These are phyloP conservation scores for Macaranga tanarius DNA, from an alignment of 441 rosid genomes.

Conservation along the genomic window DNA sequence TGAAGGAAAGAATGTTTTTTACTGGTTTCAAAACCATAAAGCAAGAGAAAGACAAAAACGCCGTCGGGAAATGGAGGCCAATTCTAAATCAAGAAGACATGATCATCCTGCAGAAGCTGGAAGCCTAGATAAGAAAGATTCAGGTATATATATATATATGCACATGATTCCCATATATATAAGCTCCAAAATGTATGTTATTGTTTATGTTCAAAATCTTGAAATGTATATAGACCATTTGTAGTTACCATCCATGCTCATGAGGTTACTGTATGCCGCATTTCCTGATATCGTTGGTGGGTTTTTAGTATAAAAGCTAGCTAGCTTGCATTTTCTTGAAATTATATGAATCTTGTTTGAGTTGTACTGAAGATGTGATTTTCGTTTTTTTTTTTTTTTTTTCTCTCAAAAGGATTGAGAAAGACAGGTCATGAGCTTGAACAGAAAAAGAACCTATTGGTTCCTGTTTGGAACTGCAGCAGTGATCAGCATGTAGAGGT, in stretches of 20 bases:
- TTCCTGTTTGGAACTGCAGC: slow-evolving; percentile 32
- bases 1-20: slow-evolving; percentile 75
- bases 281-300: too few species aligned
- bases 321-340: too few species aligned
- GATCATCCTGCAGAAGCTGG: neutral
- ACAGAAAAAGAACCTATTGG: slow-evolving; percentile 42
- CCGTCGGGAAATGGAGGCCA: slow-evolving; percentile 34
- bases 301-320: too few species aligned
- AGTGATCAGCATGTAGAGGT: slow-evolving; percentile 37
- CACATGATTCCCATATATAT: too few species aligned
- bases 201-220: neutral
- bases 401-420: slow-evolving; percentile 28
- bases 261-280: too few species aligned
- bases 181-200: neutral
- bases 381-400: neutral
- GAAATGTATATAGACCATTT: too few species aligned
- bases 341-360: neutral
- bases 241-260: too few species aligned
- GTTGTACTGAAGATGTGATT: slow-evolving; percentile 1
- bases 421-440: slow-evolving; percentile 37
- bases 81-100: slow-evolving; percentile 20
- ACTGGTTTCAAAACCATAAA: slow-evolving; percentile 83
- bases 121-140: slow-evolving; percentile 31
- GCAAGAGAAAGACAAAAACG: slow-evolving; percentile 66
- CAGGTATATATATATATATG: slow-evolving; percentile 21